Evolutionary conservation across 1,284 basidiomycete species (phyloP).

Genomic region (Cutaneotrichosporon cavernicola): DNA sequence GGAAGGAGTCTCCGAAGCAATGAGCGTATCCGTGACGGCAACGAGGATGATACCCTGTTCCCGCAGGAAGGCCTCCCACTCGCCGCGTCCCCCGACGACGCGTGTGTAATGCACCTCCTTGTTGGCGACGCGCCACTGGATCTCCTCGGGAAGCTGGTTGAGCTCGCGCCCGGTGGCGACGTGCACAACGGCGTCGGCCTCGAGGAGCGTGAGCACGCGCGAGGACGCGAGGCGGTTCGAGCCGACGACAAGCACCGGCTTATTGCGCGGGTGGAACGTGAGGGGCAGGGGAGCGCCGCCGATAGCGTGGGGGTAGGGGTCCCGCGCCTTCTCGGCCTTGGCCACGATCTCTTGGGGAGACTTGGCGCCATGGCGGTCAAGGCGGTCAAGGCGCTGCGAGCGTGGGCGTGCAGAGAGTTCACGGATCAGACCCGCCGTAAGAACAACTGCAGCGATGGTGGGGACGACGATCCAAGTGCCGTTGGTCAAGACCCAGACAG

Average conservation of each 20-base stretch:
- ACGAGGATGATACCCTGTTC: slow-evolving; percentile 58
- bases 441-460: slow-evolving; percentile 33
- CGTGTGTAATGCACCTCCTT: slow-evolving; percentile 59
- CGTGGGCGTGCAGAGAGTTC: slow-evolving; percentile 20
- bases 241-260: slow-evolving; percentile 69
- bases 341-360: neutral
- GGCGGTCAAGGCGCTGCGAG: neutral
- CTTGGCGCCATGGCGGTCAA: slow-evolving; percentile 1
- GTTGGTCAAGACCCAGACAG: slow-evolving; percentile 76
- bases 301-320: slow-evolving; percentile 42
- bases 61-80: slow-evolving; percentile 21
- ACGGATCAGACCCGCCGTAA: slow-evolving; percentile 35
- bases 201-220: slow-evolving; percentile 75
- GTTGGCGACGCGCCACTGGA: slow-evolving; percentile 63
- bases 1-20: slow-evolving; percentile 46
- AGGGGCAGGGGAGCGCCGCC: slow-evolving; percentile 73
- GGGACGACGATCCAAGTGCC: slow-evolving; percentile 53
- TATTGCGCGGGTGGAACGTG: slow-evolving; percentile 63
- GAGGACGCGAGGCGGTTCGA: slow-evolving; percentile 73
- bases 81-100: slow-evolving; percentile 32
- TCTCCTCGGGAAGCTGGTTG: slow-evolving; percentile 64
- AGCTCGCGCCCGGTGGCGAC: slow-evolving; percentile 57
- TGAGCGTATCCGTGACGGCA: slow-evolving; percentile 69
- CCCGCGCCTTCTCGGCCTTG: slow-evolving; percentile 3
- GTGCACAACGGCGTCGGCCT: slow-evolving; percentile 73